Conservation (phyloP, 1,284 basidiomycete species). For the Tausonia pullulans region DNA sequence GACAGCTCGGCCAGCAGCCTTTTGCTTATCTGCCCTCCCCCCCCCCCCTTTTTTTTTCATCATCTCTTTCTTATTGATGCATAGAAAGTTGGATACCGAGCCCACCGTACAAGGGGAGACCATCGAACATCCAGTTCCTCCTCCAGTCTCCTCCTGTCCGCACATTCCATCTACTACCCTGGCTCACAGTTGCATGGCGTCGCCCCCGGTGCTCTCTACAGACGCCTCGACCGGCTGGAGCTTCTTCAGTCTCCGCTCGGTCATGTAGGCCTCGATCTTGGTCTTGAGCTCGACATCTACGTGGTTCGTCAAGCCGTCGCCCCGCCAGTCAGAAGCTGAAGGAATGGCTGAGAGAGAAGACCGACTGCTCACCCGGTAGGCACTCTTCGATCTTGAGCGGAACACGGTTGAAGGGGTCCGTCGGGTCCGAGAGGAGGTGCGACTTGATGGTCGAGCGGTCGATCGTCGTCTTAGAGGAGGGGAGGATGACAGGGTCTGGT, state of each 20-base stretch:
- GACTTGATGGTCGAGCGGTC: constrained; percentile 94
- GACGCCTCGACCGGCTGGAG: constrained; percentile 3
- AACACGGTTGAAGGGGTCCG: constrained; percentile 79
- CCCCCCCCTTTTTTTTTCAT: too few relatives aligned
- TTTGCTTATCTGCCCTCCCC: too few relatives aligned
- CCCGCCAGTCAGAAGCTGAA: background rate
- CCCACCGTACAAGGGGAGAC: too few relatives aligned
- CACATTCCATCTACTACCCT: too few relatives aligned
- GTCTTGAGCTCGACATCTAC: constrained; percentile 50
- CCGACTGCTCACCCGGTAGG: constrained; percentile 48
- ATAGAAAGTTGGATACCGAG: too few relatives aligned
- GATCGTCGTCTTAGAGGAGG: constrained; percentile 66
- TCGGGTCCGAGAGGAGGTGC: constrained; percentile 79
- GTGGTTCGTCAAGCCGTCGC: too few relatives aligned
- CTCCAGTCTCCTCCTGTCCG: too few relatives aligned
- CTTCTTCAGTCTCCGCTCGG: constrained; percentile 37
- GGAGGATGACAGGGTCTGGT: constrained; percentile 83
- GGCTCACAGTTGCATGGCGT: too few relatives aligned
- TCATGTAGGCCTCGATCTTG: constrained; percentile 50
- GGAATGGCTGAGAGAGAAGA: background rate
- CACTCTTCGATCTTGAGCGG: constrained; percentile 72
- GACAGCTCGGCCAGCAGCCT: too few relatives aligned
- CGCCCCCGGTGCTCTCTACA: too few relatives aligned
- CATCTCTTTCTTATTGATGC: too few relatives aligned
- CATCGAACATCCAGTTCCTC: too few relatives aligned